These are phyloP conservation scores for Barbarea vulgaris DNA, from an alignment of 345 rosid genomes.

Conservation along the genomic window DNA sequence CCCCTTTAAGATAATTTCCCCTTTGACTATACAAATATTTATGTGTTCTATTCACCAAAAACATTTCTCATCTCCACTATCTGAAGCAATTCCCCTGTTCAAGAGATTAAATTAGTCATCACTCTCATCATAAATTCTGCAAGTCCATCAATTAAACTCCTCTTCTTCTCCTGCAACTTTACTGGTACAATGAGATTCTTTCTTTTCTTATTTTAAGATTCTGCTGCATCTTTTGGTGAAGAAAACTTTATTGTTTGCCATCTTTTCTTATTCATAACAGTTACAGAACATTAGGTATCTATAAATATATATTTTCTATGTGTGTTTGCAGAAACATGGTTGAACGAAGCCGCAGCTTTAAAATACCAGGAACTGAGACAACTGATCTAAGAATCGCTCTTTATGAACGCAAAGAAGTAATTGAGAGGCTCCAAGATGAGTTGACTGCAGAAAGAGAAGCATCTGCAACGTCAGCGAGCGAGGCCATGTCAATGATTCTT, in stretches of 20 bases:
- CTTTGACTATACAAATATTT: neutral
- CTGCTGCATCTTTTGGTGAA: neutral
- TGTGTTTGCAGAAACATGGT: conserved; percentile 48
- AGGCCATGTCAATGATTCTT: conserved; percentile 84
- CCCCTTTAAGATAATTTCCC: conserved; percentile 4
- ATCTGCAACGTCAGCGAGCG: conserved; percentile 67
- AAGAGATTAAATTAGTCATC: conserved; percentile 13
- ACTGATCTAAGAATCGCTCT: conserved; percentile 56
- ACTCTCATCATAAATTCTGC: neutral
- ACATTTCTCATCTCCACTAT: neutral
- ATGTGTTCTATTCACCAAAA: conserved; percentile 8
- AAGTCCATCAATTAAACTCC: neutral
- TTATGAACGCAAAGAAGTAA: conserved; percentile 63
- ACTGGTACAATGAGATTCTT: conserved; percentile 7
- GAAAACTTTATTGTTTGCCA: neutral
- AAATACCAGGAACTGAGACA: conserved; percentile 45
- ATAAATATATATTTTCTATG: neutral
- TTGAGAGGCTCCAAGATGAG: conserved; percentile 67
- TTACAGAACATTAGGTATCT: conserved; percentile 12
- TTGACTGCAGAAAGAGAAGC: conserved; percentile 83
- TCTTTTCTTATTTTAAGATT: conserved; percentile 17
- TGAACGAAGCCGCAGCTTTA: conserved; percentile 41
- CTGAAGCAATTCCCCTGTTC: conserved; percentile 11
- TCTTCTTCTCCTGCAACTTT: conserved; percentile 16
- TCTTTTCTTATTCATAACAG: neutral